These are phyloP conservation scores for Cutaneotrichosporon cutaneum DNA, from an alignment of 1,284 basidiomycete species.

Conservation along the genomic window DNA sequence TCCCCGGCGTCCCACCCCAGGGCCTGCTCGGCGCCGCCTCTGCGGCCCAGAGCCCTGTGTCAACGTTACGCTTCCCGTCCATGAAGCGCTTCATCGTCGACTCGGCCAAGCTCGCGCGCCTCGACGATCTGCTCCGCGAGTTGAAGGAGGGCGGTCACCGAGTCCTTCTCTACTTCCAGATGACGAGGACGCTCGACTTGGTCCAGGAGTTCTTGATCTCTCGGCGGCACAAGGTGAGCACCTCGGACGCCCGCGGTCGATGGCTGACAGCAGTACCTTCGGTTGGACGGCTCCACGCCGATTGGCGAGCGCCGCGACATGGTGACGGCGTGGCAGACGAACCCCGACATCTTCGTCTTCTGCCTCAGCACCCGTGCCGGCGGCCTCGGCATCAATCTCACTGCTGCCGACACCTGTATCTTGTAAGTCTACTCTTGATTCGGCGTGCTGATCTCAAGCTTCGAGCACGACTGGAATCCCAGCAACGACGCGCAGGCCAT, in stretches of 20 bases:
- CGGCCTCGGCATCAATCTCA: slow-evolving; percentile 96
- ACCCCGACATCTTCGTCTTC: slow-evolving; percentile 93
- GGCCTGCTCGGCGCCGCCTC: slow-evolving; percentile 73
- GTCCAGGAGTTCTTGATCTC: slow-evolving; percentile 99
- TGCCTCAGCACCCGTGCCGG: slow-evolving; percentile 94
- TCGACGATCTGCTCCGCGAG: slow-evolving; percentile 85
- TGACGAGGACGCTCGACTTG: slow-evolving; percentile 99
- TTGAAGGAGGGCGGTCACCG: slow-evolving; percentile 92
- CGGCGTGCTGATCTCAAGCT: slow-evolving; percentile 55
- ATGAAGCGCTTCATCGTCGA: slow-evolving; percentile 95
- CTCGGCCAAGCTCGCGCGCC: slow-evolving; percentile 89
- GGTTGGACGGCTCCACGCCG: slow-evolving; percentile 92
- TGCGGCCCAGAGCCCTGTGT: slow-evolving; percentile 72
- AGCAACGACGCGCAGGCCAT: slow-evolving; percentile 99
- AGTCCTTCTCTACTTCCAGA: slow-evolving; percentile 98
- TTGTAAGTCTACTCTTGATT: slow-evolving; percentile 58
- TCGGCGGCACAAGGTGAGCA: slow-evolving; percentile 76
- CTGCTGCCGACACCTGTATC: slow-evolving; percentile 94
- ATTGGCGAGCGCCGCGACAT: slow-evolving; percentile 96
- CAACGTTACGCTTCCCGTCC: slow-evolving; percentile 90
- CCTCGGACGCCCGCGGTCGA: too few relatives aligned
- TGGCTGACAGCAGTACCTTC: slow-evolving; percentile 62
- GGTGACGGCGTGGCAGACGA: slow-evolving; percentile 99
- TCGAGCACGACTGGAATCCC: slow-evolving; percentile 98
- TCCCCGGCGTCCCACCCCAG: slow-evolving; percentile 64